Evolutionary conservation across 2,329 filamentous ascomycete species (phyloP).

Genomic region (Chrysoporthe cubensis): DNA sequence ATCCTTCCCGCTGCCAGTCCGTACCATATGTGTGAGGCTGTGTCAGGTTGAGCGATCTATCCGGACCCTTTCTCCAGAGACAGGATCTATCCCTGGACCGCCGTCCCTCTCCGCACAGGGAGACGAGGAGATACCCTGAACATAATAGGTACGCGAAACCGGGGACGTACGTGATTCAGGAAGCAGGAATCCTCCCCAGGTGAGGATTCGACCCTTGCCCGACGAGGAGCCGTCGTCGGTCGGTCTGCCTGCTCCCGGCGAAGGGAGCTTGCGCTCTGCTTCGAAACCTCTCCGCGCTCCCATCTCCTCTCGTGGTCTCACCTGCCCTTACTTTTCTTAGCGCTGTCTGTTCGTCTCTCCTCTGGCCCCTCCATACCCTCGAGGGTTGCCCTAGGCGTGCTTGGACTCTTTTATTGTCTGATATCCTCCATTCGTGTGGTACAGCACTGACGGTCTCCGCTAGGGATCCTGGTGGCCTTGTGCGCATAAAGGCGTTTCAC

Average conservation of each 20-base stretch:
- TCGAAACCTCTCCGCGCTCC: background rate
- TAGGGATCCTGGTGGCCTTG: slow-evolving; percentile 15
- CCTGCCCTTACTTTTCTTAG: slow-evolving; percentile 21
- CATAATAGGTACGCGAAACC: slow-evolving; percentile 13
- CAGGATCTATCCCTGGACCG: background rate
- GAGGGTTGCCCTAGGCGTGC: background rate
- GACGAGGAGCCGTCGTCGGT: background rate
- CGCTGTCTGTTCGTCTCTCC: background rate
- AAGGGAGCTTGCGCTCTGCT: slow-evolving; percentile 5
- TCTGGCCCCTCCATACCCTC: background rate
- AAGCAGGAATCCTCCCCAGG: no score
- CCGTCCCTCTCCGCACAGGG: background rate
- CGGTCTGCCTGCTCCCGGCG: background rate
- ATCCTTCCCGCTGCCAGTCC: background rate
- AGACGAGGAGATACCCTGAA: slow-evolving; percentile 1
- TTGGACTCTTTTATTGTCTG: background rate
- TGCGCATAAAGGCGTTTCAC: slow-evolving; percentile 25
- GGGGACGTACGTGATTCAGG: background rate
- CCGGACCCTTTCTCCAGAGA: background rate
- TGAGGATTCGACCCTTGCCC: background rate
- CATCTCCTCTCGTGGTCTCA: slow-evolving; percentile 16
- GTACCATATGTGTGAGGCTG: background rate
- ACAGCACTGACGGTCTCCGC: slow-evolving; percentile 17
- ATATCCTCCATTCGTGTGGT: background rate
- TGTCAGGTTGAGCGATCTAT: background rate